These are phyloP conservation scores for Penicillium pulvis DNA, from an alignment of 495 filamentous ascomycete species.

Conservation along the genomic window DNA sequence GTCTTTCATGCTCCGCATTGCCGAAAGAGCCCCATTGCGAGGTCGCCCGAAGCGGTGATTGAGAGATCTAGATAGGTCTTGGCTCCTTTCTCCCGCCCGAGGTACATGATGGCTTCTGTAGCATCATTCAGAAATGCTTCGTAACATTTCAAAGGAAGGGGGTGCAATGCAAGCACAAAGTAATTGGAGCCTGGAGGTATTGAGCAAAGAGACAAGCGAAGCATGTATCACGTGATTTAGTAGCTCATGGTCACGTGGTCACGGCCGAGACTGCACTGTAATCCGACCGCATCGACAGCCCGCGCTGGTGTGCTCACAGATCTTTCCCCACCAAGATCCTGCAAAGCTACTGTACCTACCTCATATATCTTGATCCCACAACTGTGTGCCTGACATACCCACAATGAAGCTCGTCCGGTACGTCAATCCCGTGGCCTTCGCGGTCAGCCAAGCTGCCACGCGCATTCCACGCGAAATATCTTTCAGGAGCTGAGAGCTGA, in stretches of 20 bases:
- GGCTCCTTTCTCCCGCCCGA: no score
- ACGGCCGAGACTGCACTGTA: constrained; percentile 22
- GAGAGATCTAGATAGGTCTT: not conserved
- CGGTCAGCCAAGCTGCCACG: constrained; percentile 12
- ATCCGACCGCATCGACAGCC: constrained; percentile 21
- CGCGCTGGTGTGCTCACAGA: constrained; percentile 13
- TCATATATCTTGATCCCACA: not conserved
- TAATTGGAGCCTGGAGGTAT: not conserved
- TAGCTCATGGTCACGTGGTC: constrained; percentile 12
- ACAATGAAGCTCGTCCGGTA: constrained; percentile 99
- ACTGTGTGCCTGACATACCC: constrained; percentile 17
- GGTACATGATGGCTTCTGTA: not conserved
- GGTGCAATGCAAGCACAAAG: not conserved
- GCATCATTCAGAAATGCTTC: not conserved
- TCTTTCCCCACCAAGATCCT: constrained; percentile 15
- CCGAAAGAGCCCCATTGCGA: not conserved
- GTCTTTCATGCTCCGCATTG: not conserved
- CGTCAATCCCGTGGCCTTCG: constrained; percentile 32
- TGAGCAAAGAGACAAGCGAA: not conserved
- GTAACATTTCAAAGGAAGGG: no score
- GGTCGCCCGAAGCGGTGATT: not conserved
- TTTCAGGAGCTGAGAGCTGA: constrained; percentile 20
- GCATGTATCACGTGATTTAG: constrained; percentile 11
- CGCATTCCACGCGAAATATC: constrained; percentile 19
- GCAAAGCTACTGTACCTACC: constrained; percentile 10